A percentile compares a stretch with the other conserved stretches of the same genome.
phyloP scores from a whole-genome alignment of 352 stramenopile species.

The Phytophthora cactorum region DNA sequence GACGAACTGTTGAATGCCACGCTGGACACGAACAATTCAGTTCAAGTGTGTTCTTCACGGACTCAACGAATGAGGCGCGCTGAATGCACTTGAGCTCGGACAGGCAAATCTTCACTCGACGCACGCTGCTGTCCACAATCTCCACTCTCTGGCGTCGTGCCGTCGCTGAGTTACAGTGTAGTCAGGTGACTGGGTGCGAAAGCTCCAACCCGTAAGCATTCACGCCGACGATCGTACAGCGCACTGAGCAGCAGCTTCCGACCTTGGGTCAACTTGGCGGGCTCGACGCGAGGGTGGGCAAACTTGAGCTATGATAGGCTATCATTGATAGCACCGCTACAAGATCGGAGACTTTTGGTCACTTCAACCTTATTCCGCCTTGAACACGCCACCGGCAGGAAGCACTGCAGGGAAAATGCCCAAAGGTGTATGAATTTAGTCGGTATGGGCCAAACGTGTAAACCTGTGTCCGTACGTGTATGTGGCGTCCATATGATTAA shows the following conservation, averaged over 20 bases:
- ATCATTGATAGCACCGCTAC: background rate
- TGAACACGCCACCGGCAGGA: conserved; percentile 5
- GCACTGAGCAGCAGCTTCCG: conserved; percentile 6
- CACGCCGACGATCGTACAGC: conserved; percentile 24
- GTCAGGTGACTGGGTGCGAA: background rate
- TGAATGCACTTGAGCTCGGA: conserved; percentile 14
- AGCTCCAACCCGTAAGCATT: conserved; percentile 12
- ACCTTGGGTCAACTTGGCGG: conserved; percentile 10
- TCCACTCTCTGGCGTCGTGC: conserved; percentile 19
- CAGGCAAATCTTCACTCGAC: conserved; percentile 15
- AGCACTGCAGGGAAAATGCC: too few species aligned
- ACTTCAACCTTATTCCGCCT: conserved; percentile 14
- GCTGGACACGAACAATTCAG: conserved; percentile 19
- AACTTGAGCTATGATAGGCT: too few species aligned
- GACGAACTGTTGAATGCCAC: conserved; percentile 5
- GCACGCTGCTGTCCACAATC: conserved; percentile 11
- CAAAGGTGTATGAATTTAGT: too few species aligned
- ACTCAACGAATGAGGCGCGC: conserved; percentile 14
- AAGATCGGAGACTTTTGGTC: conserved; percentile 14
- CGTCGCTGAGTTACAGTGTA: conserved; percentile 6
- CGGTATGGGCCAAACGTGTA: too few species aligned
- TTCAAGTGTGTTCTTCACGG: conserved; percentile 12
- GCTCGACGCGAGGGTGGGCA: too few species aligned
- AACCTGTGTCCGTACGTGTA: too few species aligned
- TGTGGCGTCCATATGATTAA: too few species aligned